Percentiles rank a stretch among this genome's conserved stretches.
These are phyloP conservation scores for Cladosporium sp. DNA, from an alignment of 2,329 filamentous ascomycete species.

Conservation along the genomic window DNA sequence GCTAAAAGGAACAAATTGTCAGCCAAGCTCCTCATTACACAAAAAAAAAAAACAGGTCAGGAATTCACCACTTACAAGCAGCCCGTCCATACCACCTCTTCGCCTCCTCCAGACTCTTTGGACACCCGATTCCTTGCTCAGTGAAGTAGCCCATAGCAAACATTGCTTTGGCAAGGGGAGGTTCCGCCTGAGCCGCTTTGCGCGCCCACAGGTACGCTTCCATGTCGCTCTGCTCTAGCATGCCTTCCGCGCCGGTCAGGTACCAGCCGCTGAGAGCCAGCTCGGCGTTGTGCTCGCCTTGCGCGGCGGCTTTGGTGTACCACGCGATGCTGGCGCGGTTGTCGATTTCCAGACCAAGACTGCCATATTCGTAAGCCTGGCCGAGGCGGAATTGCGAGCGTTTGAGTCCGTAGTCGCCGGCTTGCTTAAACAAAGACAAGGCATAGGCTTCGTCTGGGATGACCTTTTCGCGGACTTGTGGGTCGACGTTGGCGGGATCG, in stretches of 20 bases:
- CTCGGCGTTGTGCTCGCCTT: constrained; percentile 92
- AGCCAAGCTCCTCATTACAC: neutral
- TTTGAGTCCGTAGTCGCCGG: constrained; percentile 86
- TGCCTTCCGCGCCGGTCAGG: constrained; percentile 80
- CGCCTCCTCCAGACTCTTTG: constrained; percentile 84
- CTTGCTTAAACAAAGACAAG: constrained; percentile 75
- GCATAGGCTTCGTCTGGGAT: constrained; percentile 79
- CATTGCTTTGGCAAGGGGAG: constrained; percentile 77
- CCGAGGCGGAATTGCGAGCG: constrained; percentile 90
- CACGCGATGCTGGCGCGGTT: constrained; percentile 82
- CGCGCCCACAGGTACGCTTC: constrained; percentile 97
- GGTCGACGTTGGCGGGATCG: constrained; percentile 56
- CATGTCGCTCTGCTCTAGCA: constrained; percentile 86
- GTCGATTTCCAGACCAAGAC: constrained; percentile 78
- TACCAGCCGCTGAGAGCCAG: constrained; percentile 59
- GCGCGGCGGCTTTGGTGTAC: constrained; percentile 87
- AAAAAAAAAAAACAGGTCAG: neutral
- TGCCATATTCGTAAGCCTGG: constrained; percentile 82
- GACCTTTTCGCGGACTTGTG: constrained; percentile 61
- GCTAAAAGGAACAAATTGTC: constrained; percentile 48
- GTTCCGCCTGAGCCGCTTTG: constrained; percentile 81
- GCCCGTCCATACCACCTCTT: constrained; percentile 98
- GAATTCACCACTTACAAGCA: constrained; percentile 78
- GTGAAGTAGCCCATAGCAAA: constrained; percentile 99
- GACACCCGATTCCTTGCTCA: constrained; percentile 86